These are phyloP conservation scores for Pythium aristosporum DNA, from an alignment of 352 stramenopile genomes.

Conservation along the genomic window DNA sequence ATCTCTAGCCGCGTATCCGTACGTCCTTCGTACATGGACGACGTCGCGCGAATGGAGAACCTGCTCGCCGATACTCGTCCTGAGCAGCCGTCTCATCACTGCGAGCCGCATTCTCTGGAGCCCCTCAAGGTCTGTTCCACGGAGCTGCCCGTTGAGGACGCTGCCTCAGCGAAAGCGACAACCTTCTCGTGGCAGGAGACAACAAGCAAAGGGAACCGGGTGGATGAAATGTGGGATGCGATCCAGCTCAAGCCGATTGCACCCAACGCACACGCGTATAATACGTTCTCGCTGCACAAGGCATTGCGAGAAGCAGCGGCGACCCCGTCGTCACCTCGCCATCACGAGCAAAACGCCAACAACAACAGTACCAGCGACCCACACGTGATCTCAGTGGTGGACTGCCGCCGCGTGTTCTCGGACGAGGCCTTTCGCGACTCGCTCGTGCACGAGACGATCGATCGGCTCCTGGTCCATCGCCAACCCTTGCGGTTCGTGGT, in stretches of 20 bases:
- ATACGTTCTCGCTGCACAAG: conserved; percentile 35
- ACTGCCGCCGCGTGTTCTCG: conserved; percentile 46
- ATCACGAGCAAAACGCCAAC: neutral
- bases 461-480: conserved; percentile 18
- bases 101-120: neutral
- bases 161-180: neutral
- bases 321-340: neutral
- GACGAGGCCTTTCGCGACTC: conserved; percentile 48
- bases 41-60: conserved; percentile 55
- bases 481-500: conserved; percentile 39
- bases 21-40: conserved; percentile 38
- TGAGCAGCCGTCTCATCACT: neutral
- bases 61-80: conserved; percentile 32
- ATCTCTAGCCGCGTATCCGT: neutral
- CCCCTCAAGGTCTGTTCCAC: too few species aligned
- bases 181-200: conserved; percentile 15
- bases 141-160: too few species aligned
- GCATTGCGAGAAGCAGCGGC: conserved; percentile 11
- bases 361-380: neutral
- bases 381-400: conserved; percentile 35
- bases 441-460: conserved; percentile 36
- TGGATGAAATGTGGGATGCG: conserved; percentile 69
- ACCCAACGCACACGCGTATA: conserved; percentile 31
- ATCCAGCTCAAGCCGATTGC: conserved; percentile 36
- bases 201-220: conserved; percentile 23